These are phyloP conservation scores for Lichenothelia convexa DNA, from an alignment of 495 filamentous ascomycete species.

Conservation along the genomic window DNA sequence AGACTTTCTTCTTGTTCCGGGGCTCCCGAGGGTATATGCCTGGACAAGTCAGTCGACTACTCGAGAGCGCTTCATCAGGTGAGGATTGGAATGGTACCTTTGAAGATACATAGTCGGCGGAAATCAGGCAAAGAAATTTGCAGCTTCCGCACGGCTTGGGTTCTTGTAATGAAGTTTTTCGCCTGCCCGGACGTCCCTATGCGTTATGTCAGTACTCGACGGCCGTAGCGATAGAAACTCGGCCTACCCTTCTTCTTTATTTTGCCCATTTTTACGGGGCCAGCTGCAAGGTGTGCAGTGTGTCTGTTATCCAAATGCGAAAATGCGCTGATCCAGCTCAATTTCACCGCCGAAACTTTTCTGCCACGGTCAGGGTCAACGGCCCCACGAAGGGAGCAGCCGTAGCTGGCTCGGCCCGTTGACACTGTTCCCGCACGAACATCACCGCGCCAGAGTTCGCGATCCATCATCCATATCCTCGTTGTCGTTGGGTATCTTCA, in stretches of 20 bases:
- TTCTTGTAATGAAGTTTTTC: conserved; percentile 96
- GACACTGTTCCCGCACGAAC: too few species aligned
- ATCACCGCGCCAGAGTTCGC: too few species aligned
- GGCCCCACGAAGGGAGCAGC: too few species aligned
- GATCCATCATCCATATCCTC: too few species aligned
- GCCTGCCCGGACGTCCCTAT: conserved; percentile 72
- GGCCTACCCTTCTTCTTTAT: conserved; percentile 98
- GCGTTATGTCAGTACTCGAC: background rate
- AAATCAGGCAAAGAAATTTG: conserved; percentile 96
- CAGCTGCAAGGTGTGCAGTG: too few species aligned
- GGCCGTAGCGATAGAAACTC: conserved; percentile 14
- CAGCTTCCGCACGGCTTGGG: conserved; percentile 89
- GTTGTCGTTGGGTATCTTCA: too few species aligned
- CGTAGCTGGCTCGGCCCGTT: too few species aligned
- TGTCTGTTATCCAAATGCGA: too few species aligned
- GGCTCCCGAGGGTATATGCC: conserved; percentile 95
- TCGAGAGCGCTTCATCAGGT: background rate
- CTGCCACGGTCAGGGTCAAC: too few species aligned
- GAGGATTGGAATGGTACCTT: conserved; percentile 33
- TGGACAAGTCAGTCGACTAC: conserved; percentile 12
- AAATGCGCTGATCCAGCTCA: too few species aligned
- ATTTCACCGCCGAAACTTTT: too few species aligned
- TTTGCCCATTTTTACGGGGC: conserved; percentile 39
- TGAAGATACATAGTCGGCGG: conserved; percentile 95
- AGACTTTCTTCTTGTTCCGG: conserved; percentile 86